phyloP scores from a whole-genome alignment of 2,329 filamentous ascomycete species.

The Aschersonia sp. region DNA sequence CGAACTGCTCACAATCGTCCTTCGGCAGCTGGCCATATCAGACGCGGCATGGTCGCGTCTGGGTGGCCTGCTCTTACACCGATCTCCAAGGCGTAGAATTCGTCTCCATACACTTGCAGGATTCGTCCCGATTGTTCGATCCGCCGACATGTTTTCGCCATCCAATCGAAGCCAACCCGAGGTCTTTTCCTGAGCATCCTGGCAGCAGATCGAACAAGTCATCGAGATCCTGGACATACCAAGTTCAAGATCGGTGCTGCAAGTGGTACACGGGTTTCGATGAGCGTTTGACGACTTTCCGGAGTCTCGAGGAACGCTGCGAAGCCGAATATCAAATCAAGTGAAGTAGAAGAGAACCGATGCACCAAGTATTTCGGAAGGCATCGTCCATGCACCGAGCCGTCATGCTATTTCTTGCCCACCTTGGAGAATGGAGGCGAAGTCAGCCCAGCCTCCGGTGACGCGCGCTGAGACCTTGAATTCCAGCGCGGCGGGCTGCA shows the following conservation, averaged over 20 bases:
- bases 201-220: too few relatives aligned
- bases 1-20: neutral
- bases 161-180: too few relatives aligned
- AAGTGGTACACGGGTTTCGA: neutral
- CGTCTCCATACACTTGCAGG: too few relatives aligned
- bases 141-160: too few relatives aligned
- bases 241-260: too few relatives aligned
- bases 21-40: neutral
- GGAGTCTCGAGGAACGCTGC: neutral
- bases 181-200: too few relatives aligned
- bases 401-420: neutral
- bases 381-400: neutral
- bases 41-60: neutral
- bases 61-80: too few relatives aligned
- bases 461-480: conserved; percentile 8
- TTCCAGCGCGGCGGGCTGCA: conserved; percentile 10
- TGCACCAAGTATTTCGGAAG: neutral
- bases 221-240: too few relatives aligned
- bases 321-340: too few relatives aligned
- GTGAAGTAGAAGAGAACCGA: neutral
- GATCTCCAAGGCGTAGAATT: too few relatives aligned
- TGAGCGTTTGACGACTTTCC: neutral
- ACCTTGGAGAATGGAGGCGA: neutral
- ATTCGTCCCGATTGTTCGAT: too few relatives aligned
- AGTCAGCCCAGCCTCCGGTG: conserved; percentile 6